These are phyloP conservation scores for Fulvia fulva DNA, from an alignment of 2,329 filamentous ascomycete genomes.

Conservation along the genomic window DNA sequence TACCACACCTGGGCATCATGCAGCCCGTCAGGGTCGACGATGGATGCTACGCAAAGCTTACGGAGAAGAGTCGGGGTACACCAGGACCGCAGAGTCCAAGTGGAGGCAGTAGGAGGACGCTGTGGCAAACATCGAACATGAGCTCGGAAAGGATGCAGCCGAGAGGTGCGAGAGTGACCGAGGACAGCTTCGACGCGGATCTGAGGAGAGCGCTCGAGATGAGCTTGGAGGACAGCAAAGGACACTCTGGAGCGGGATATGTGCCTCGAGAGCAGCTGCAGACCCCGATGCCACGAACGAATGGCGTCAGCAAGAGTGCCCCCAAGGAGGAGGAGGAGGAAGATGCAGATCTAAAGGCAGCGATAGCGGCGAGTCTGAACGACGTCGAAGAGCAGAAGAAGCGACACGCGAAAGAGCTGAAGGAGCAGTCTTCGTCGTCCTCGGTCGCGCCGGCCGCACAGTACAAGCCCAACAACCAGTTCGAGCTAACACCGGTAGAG, in stretches of 20 bases:
- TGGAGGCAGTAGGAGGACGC: slow-evolving; percentile 48
- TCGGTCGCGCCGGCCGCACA: slow-evolving; percentile 53
- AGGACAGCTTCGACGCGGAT: slow-evolving; percentile 87
- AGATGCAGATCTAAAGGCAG: slow-evolving; percentile 87
- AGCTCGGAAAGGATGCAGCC: slow-evolving; percentile 68
- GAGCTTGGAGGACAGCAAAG: slow-evolving; percentile 91
- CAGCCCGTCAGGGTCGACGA: slow-evolving; percentile 92
- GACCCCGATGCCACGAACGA: slow-evolving; percentile 27
- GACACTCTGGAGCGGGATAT: slow-evolving; percentile 66
- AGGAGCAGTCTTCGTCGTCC: slow-evolving; percentile 56
- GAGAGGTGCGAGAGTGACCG: slow-evolving; percentile 68
- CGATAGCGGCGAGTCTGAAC: slow-evolving; percentile 87
- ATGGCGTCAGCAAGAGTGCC: slow-evolving; percentile 29
- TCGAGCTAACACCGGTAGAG: slow-evolving; percentile 88
- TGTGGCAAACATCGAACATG: slow-evolving; percentile 50
- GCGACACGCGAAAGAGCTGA: slow-evolving; percentile 76
- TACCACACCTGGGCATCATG: slow-evolving; percentile 89
- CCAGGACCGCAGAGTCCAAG: slow-evolving; percentile 27
- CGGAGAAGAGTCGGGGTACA: slow-evolving; percentile 59
- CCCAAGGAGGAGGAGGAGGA: slow-evolving; percentile 65
- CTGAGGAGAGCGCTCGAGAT: slow-evolving; percentile 90
- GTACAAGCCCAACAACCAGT: slow-evolving; percentile 78
- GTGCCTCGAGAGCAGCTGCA: slow-evolving; percentile 52
- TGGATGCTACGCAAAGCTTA: slow-evolving; percentile 87
- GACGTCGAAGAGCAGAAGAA: slow-evolving; percentile 99